phyloP scores from a whole-genome alignment of 2,329 filamentous ascomycete genomes.

The Fusarium sp. region DNA sequence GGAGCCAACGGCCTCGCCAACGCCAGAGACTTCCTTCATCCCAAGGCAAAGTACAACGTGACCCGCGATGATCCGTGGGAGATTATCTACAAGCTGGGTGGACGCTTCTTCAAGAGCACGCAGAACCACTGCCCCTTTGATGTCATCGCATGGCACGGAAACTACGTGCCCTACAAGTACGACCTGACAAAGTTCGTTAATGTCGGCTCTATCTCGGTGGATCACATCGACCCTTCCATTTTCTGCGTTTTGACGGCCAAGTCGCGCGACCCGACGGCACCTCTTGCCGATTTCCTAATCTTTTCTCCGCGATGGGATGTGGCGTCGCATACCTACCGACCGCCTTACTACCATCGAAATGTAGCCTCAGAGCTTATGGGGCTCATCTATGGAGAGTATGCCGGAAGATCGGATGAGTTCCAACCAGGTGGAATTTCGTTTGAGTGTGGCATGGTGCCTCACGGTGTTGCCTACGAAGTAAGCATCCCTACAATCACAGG shows the following conservation, averaged over 20 bases:
- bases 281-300: slow-evolving; percentile 76
- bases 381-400: slow-evolving; percentile 59
- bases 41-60: slow-evolving; percentile 72
- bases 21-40: slow-evolving; percentile 75
- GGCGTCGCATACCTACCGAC: slow-evolving; percentile 73
- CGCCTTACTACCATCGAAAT: slow-evolving; percentile 77
- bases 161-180: slow-evolving; percentile 74
- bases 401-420: slow-evolving; percentile 42
- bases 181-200: slow-evolving; percentile 71
- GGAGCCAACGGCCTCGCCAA: slow-evolving; percentile 78
- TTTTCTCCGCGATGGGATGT: slow-evolving; percentile 79
- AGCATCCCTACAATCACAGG: fast-evolving
- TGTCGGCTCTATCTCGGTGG: slow-evolving; percentile 60
- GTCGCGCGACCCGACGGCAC: slow-evolving; percentile 67
- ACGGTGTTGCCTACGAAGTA: slow-evolving; percentile 41
- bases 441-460: slow-evolving; percentile 38
- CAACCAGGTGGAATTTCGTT: slow-evolving; percentile 39
- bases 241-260: slow-evolving; percentile 76
- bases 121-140: slow-evolving; percentile 80
- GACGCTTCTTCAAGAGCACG: slow-evolving; percentile 71
- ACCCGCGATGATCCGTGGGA: slow-evolving; percentile 68
- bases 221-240: slow-evolving; percentile 78
- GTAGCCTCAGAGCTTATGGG: slow-evolving; percentile 72
- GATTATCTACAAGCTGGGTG: slow-evolving; percentile 74
- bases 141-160: slow-evolving; percentile 81